phyloP scores from a whole-genome alignment of 192 early-diverging fungal species.

The Linnemannia exigua region DNA sequence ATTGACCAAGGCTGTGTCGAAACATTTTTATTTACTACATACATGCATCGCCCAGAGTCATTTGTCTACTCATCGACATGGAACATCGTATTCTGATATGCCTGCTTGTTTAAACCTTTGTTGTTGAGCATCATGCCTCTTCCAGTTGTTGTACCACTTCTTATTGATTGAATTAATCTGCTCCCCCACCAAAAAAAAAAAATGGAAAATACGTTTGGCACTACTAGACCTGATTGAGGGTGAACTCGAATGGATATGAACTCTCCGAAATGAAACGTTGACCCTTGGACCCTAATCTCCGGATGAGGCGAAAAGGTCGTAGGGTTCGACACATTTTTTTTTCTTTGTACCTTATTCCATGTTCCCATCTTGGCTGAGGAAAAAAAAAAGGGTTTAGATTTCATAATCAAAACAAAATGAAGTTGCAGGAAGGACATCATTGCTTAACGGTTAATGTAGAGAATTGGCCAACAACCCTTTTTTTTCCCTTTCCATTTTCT shows the following conservation, averaged over 20 bases:
- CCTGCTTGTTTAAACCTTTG: too few species aligned
- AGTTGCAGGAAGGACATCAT: not conserved
- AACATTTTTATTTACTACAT: too few species aligned
- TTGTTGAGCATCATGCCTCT: too few species aligned
- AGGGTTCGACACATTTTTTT: not conserved
- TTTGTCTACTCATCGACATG: too few species aligned
- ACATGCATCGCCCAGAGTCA: too few species aligned
- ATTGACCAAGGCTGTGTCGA: too few species aligned
- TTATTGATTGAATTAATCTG: too few species aligned
- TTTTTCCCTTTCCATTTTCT: not conserved
- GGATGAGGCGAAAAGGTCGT: not conserved
- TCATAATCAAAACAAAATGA: constrained; percentile 7
- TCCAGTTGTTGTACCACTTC: too few species aligned
- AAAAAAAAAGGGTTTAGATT: not conserved
- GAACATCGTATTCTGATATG: too few species aligned
- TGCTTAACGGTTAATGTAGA: constrained; percentile 2
- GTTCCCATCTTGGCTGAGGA: not conserved
- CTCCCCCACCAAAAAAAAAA: too few species aligned
- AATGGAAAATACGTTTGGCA: too few species aligned
- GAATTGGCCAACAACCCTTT: not conserved
- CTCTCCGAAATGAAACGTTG: not conserved
- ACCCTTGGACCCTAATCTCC: not conserved
- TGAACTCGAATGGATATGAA: constrained; percentile 16
- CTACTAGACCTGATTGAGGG: too few species aligned
- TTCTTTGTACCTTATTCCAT: not conserved